These are phyloP conservation scores for Xerocomus brunneocitrinus DNA, from an alignment of 768 basidiomycete species.

Conservation along the genomic window DNA sequence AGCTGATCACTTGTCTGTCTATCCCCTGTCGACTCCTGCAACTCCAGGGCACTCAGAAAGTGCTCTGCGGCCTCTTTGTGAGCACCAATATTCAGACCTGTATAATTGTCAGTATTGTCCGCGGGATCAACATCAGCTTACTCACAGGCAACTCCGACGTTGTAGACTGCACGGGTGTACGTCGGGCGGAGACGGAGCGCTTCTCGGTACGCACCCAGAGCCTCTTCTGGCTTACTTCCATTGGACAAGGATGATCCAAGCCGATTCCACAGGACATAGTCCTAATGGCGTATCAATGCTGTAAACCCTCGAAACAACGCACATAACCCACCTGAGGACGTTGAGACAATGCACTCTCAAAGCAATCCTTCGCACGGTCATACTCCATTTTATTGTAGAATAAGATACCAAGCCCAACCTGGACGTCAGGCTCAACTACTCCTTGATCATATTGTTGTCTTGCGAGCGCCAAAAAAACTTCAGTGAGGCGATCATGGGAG, in stretches of 20 bases:
- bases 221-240: slow-evolving; percentile 91
- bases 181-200: slow-evolving; percentile 89
- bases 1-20: slow-evolving; percentile 78
- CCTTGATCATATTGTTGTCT: slow-evolving; percentile 74
- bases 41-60: slow-evolving; percentile 76
- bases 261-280: slow-evolving; percentile 95
- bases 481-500: slow-evolving; percentile 71
- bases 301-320: not conserved
- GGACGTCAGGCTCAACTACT: slow-evolving; percentile 81
- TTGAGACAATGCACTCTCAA: slow-evolving; percentile 77
- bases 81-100: slow-evolving; percentile 94
- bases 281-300: slow-evolving; percentile 38
- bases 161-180: slow-evolving; percentile 96
- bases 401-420: slow-evolving; percentile 87
- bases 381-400: slow-evolving; percentile 89
- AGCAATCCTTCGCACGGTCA: slow-evolving; percentile 90
- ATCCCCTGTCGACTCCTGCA: slow-evolving; percentile 65
- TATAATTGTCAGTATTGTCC: slow-evolving; percentile 3
- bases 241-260: slow-evolving; percentile 93
- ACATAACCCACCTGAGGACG: slow-evolving; percentile 57
- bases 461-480: slow-evolving; percentile 79
- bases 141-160: slow-evolving; percentile 96
- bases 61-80: slow-evolving; percentile 96
- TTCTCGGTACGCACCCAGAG: slow-evolving; percentile 82
- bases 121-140: slow-evolving; percentile 14